phyloP scores from a whole-genome alignment of 2,329 filamentous ascomycete species.

The Botrytis fragariae region DNA sequence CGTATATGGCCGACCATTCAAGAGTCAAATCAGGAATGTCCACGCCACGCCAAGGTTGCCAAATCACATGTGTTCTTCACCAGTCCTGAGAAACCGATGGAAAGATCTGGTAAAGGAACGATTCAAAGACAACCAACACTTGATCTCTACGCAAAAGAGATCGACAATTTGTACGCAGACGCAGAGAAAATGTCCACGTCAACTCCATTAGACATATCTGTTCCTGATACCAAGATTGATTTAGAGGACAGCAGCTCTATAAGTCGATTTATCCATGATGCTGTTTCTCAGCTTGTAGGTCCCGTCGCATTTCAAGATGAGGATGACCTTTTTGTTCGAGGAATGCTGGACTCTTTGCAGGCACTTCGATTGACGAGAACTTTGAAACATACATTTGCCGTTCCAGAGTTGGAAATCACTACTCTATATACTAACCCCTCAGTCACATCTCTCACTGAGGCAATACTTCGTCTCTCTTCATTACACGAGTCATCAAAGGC shows the following conservation, averaged over 20 bases:
- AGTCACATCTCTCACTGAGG: background rate
- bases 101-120: constrained; percentile 40
- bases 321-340: background rate
- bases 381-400: background rate
- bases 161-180: constrained; percentile 31
- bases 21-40: constrained; percentile 34
- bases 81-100: constrained; percentile 36
- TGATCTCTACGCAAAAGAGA: constrained; percentile 29
- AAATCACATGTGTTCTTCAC: constrained; percentile 37
- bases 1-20: constrained; percentile 36
- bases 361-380: background rate
- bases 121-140: constrained; percentile 37
- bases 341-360: background rate
- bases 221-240: background rate
- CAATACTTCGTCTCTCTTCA: background rate
- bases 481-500: background rate
- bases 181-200: background rate
- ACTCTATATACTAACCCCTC: background rate
- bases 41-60: constrained; percentile 34
- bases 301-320: background rate
- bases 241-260: background rate
- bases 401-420: background rate
- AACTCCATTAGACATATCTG: background rate
- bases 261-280: background rate
- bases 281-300: background rate